phyloP scores from a whole-genome alignment of 139 green algal genomes.

The Coccomyxa sp. region DNA sequence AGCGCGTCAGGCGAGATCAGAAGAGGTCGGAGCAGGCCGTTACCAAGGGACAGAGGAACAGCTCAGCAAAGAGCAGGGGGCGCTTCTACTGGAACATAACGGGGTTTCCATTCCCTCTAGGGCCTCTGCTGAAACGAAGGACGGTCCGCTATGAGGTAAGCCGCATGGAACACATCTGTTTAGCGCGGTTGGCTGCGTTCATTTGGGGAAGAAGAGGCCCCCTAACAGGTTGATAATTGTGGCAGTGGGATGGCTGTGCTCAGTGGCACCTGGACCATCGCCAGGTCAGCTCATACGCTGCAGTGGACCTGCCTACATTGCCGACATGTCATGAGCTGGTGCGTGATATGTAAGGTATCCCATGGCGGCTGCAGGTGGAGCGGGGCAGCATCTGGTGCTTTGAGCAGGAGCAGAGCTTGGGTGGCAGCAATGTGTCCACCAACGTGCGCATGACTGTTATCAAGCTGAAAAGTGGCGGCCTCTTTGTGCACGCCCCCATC shows the following conservation, averaged over 20 bases:
- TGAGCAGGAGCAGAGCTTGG: constrained; percentile 78
- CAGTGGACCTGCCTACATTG: too few species aligned
- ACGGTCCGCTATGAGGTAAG: constrained; percentile 69
- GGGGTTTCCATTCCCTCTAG: constrained; percentile 88
- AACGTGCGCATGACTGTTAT: constrained; percentile 85
- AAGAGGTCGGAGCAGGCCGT: background rate
- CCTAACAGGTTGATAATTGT: too few species aligned
- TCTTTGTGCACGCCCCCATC: constrained; percentile 86
- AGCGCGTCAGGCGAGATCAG: background rate
- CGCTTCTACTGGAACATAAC: constrained; percentile 31
- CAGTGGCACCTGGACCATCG: too few species aligned
- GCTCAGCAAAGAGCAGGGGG: too few species aligned
- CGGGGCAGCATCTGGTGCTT: constrained; percentile 68
- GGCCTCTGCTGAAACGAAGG: constrained; percentile 58
- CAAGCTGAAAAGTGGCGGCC: constrained; percentile 64
- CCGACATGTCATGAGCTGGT: too few species aligned
- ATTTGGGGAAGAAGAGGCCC: too few species aligned
- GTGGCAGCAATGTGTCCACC: constrained; percentile 69
- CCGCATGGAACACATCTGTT: too few species aligned
- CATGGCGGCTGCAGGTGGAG: constrained; percentile 16
- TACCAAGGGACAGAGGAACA: too few species aligned
- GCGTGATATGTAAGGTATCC: too few species aligned
- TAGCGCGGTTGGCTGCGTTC: too few species aligned
- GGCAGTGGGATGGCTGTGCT: too few species aligned
- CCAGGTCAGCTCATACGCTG: background rate